Evolutionary conservation across 768 basidiomycete species (phyloP), one percentile per base, ranked within the genome.

Genomic region (Crucibulum laeve): DNA sequence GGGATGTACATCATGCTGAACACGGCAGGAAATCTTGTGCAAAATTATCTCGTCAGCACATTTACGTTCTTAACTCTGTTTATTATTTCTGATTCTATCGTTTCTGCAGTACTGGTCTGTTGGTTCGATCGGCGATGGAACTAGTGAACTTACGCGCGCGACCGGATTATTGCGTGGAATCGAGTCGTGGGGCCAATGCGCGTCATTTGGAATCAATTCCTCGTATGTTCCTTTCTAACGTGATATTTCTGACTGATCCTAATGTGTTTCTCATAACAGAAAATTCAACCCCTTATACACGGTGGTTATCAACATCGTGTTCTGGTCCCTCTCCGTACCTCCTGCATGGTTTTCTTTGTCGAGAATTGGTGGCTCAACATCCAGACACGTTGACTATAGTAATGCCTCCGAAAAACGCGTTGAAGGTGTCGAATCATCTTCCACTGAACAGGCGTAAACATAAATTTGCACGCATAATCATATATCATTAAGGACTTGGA

Each of bases 161-260:
- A 44, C 56, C 3, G 47, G 49, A 4, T 33, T 55, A 18, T 41
- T 57, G 4, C 34, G 45, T 18, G 51, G 51, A 7, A 30, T 52
- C 23, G 51, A 53, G 32, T 46, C 54, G 3, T 55, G 46, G 48
- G 47, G 50, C 15, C 49, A 55, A 34, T 53, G 50, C 19, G 45
- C 46, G n/a, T 44, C 53, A 10, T 54, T 56, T 44, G 48, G 49
- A 5, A 44, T 54, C 25, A 43, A 40, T 19, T 55, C 48, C 15
- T 53, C 52, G 49, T 50, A 49, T 30, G 53, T 45, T 22, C 33
- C 19, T 43, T 17, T 42, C 47, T 25, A 25, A 44, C 14, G n/a
- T n/a, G n/a, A 33, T 13, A 37, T 37, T 37, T 33, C 17, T 25
- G 34, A 33, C 15, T 17, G 25, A 18, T 30, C 47, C 35, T n/a